Base-by-base conservation (phyloP, 371 early-diverging fungal species). In the Coemansia sp. region DNA sequence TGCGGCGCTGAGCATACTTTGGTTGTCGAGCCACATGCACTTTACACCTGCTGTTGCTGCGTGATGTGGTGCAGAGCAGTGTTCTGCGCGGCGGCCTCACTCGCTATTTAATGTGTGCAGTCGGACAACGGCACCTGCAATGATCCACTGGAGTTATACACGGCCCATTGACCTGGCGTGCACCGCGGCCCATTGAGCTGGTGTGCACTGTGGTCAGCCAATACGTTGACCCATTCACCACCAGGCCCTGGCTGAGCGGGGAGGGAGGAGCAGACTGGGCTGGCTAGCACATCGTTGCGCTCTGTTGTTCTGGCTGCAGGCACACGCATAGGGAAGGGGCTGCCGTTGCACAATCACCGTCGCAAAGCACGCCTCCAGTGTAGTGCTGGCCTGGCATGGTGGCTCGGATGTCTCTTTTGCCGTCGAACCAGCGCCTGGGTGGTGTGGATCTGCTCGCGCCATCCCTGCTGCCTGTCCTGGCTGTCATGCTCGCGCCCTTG, bases 361-460 rank as follows among this genome's bases (percentile, higher is more conserved):
- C 13, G n/a, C 17, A 55, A 36, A 36, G 36, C 61, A 40, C 41
- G 15, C 17, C 12, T 15, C 53, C 36, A 53, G 63, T 62, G 63
- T 62, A 62, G 63, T 62, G 51, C 63, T 52, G 19, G 39, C 40
- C 40, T 52, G 28, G 55, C 48, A 17, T 54, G 55, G 24, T 40
- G 23, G 54, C 44, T 36, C 44, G 32, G 26, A 41, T 19, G 40
- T 7, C 17, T 9, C 32, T 13, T 41, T 49, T 26, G 40, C n/a
- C 19, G 48, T n/a, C 36, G 17, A n/a, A 19, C 60, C 61, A 29
- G 29, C 17, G n/a, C 61, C 28, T 44, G 61, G 17, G 61, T 48
- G 17, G 32, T 32, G 61, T 24, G 17, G 48, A 48, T 48, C 24
- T 17, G 32, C 48, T 48, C 28, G 52, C 29, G 39, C 49, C 32